phyloP scores from a whole-genome alignment of 2,329 filamentous ascomycete species.

The Monilinia fructigena region DNA sequence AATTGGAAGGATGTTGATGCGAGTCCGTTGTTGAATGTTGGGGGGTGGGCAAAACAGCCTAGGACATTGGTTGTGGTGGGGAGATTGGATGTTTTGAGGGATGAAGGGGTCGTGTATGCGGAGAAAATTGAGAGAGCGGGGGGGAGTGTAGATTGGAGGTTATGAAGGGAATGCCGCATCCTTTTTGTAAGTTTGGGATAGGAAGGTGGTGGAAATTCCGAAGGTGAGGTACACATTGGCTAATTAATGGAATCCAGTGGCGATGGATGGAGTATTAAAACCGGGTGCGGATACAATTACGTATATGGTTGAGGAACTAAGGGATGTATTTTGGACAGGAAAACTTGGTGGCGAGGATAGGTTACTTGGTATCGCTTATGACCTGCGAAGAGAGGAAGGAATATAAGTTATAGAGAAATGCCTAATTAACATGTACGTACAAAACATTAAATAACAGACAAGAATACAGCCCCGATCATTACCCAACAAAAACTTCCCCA shows the following conservation, averaged over 20 bases:
- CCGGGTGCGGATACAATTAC: constrained; percentile 53
- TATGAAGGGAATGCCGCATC: constrained; percentile 57
- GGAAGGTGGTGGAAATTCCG: fast-evolving
- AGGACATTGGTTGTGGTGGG: constrained; percentile 53
- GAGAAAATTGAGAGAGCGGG: constrained; percentile 48
- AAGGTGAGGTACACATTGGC: fast-evolving
- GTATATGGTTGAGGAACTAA: constrained; percentile 34
- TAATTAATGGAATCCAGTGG: constrained; percentile 37
- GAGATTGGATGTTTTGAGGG: constrained; percentile 55
- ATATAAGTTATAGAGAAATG: not conserved
- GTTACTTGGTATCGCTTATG: not conserved
- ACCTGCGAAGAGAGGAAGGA: not conserved
- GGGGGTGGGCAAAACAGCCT: constrained; percentile 50
- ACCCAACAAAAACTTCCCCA: not conserved
- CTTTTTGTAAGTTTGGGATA: constrained; percentile 43
- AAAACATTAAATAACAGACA: not conserved
- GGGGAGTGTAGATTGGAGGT: constrained; percentile 48
- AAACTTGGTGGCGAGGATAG: not conserved
- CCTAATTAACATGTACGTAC: not conserved
- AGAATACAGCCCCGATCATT: not conserved
- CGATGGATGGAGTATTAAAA: constrained; percentile 55
- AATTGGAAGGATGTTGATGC: constrained; percentile 53
- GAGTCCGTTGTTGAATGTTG: constrained; percentile 52
- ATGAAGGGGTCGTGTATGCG: constrained; percentile 53
- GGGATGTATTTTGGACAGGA: constrained; percentile 27